Evolutionary conservation across 768 basidiomycete genomes (phyloP).

Genomic region (Fistulinella prunicolor): DNA sequence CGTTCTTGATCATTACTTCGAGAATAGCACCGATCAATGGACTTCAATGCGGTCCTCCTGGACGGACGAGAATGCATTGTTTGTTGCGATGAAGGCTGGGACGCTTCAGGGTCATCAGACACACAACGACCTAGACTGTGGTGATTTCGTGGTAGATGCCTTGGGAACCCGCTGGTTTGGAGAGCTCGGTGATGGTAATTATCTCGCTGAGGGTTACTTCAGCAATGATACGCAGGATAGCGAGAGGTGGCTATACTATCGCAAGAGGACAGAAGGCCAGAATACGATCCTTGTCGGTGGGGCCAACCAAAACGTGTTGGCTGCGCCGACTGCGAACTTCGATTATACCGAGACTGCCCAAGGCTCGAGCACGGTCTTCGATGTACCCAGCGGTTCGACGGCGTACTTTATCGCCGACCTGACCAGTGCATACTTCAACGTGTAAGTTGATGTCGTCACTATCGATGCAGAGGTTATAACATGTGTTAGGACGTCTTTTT

Average conservation of each 20-base stretch:
- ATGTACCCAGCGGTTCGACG: slow-evolving; percentile 60
- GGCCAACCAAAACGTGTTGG: slow-evolving; percentile 77
- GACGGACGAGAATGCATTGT: slow-evolving; percentile 83
- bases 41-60: slow-evolving; percentile 88
- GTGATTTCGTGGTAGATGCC: slow-evolving; percentile 95
- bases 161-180: slow-evolving; percentile 93
- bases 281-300: slow-evolving; percentile 82
- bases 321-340: slow-evolving; percentile 54
- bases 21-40: slow-evolving; percentile 75
- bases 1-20: slow-evolving; percentile 81
- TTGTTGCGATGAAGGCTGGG: slow-evolving; percentile 88
- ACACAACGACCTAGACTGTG: slow-evolving; percentile 91
- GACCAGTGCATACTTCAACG: slow-evolving; percentile 68
- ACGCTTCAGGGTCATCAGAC: slow-evolving; percentile 81
- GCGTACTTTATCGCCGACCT: slow-evolving; percentile 83
- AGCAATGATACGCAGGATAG: slow-evolving; percentile 63
- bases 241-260: slow-evolving; percentile 87
- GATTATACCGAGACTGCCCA: slow-evolving; percentile 63
- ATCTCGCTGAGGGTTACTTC: slow-evolving; percentile 78
- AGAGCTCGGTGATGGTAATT: slow-evolving; percentile 89
- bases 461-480: slow-evolving; percentile 13
- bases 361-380: slow-evolving; percentile 79
- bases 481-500: slow-evolving; percentile 57
- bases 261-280: slow-evolving; percentile 96
- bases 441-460: slow-evolving; percentile 44